Evolutionary conservation across 257 asterid genomes (phyloP), one percentile per base, ranked within the genome.

Genomic region (Echites panduratus): DNA sequence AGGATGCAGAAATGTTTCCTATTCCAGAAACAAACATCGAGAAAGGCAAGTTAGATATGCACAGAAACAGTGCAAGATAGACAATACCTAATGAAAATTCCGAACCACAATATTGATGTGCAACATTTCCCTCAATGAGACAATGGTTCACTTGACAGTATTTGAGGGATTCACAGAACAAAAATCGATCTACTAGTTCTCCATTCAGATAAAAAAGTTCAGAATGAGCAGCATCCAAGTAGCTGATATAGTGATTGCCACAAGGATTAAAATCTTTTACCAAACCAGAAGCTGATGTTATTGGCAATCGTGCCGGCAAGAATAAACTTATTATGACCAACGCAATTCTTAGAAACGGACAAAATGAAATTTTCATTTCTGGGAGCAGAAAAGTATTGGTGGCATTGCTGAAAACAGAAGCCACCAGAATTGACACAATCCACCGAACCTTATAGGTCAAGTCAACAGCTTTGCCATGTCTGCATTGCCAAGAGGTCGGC

Each of bases 161-260:
- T 67, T 38, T 74, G 82, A 94, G 82, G 29, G 91, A 70, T 76
- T 81, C 71, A 61, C 98, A 95, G 82, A 92, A 95, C 69, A 77
- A 53, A 74, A 83, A 63, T 76, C 85, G 78, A 70, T 83, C 88
- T 48, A 90, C 95, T 83, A 84, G 78, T 74, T 82, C 75, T 65
- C 84, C 96, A 43, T 91, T 85, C 44, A 95, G 77, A 78, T 83
- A 84, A 75, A 90, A 92, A 64, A 84, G 54, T 67, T 81, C 84
- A 13, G 43, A 81, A 70, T 70, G 75, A 74, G 74, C 79, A 80
- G 85, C 85, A 74, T 80, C 81, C 16, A 56, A 79, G 79, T 74
- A 79, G 67, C 79, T 82, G 50, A 90, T 75, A 61, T 41, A 80
- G 85, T 83, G 82, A 53, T 75, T 72, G 71, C 92, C 94, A 73